Evolutionary conservation across 192 early-diverging fungal species (phyloP).

Genomic region (Podochytrium sp.): DNA sequence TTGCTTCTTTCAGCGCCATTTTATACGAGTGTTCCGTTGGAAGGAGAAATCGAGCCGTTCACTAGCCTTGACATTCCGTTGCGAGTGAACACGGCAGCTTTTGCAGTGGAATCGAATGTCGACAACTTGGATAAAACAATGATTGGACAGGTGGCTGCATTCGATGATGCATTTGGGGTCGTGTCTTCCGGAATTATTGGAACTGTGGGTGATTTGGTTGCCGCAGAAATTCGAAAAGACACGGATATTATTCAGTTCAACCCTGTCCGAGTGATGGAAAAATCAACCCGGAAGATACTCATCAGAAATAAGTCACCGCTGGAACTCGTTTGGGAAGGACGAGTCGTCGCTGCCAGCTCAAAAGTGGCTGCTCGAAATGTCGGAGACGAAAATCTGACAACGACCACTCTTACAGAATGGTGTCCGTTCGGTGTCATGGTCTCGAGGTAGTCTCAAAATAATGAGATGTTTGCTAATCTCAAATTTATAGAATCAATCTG

Average conservation of each 20-base stretch:
- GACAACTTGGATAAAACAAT: slow-evolving; percentile 37
- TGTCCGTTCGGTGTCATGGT: slow-evolving; percentile 45
- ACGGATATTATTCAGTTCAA: slow-evolving; percentile 44
- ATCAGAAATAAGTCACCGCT: slow-evolving; percentile 52
- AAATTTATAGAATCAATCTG: slow-evolving; percentile 34
- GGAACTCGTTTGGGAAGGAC: slow-evolving; percentile 52
- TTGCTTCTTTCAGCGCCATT: slow-evolving; percentile 51
- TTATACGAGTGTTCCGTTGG: slow-evolving; percentile 50
- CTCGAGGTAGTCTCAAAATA: slow-evolving; percentile 1
- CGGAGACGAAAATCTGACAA: slow-evolving; percentile 13
- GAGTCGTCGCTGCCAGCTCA: slow-evolving; percentile 30
- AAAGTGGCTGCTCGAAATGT: background rate
- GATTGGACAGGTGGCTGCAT: slow-evolving; percentile 47
- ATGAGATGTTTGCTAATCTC: slow-evolving; percentile 12
- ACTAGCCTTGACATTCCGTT: slow-evolving; percentile 56
- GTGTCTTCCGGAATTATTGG: slow-evolving; percentile 45
- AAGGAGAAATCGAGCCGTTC: slow-evolving; percentile 51
- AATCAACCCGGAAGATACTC: slow-evolving; percentile 42
- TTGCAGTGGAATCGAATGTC: slow-evolving; percentile 1
- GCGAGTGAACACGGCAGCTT: slow-evolving; percentile 26
- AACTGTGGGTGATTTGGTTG: slow-evolving; percentile 43
- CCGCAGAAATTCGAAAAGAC: slow-evolving; percentile 42
- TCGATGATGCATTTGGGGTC: slow-evolving; percentile 50
- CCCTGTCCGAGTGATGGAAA: slow-evolving; percentile 46
- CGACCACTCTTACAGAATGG: slow-evolving; percentile 33